Conservation (phyloP, 164 flowering plant species). For the Aristolochia californica region DNA sequence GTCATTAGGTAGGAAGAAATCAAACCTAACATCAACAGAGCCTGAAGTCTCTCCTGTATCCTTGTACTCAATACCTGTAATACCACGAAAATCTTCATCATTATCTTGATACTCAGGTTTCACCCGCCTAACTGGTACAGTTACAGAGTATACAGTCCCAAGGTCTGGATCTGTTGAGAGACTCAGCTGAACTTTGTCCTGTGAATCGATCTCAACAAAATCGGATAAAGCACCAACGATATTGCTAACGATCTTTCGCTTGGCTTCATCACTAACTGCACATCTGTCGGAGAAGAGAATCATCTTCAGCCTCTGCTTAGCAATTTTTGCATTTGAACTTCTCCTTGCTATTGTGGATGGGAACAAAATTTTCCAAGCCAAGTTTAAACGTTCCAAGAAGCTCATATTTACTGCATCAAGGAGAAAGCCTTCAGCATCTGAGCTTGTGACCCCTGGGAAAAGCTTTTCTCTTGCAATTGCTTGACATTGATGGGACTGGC, state of each 20-base stretch:
- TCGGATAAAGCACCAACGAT: slow-evolving; percentile 77
- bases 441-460: slow-evolving; percentile 29
- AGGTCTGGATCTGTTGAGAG: slow-evolving; percentile 78
- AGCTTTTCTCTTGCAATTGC: slow-evolving; percentile 26
- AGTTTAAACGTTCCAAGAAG: slow-evolving; percentile 72
- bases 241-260: slow-evolving; percentile 69
- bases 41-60: slow-evolving; percentile 72
- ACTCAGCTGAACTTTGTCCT: slow-evolving; percentile 84
- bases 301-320: slow-evolving; percentile 93
- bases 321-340: slow-evolving; percentile 80
- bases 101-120: slow-evolving; percentile 62
- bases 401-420: slow-evolving; percentile 63
- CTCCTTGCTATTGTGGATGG: slow-evolving; percentile 45
- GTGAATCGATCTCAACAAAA: slow-evolving; percentile 91
- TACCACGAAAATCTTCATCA: slow-evolving; percentile 42
- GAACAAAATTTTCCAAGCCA: slow-evolving; percentile 92
- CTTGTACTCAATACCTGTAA: slow-evolving; percentile 64
- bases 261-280: slow-evolving; percentile 93
- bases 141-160: slow-evolving; percentile 90
- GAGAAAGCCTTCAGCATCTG: slow-evolving; percentile 62
- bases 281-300: slow-evolving; percentile 96
- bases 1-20: slow-evolving; percentile 70
- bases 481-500: slow-evolving; percentile 23
- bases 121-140: slow-evolving; percentile 87
- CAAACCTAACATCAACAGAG: slow-evolving; percentile 82